These are phyloP conservation scores for Phytopythium aichiense DNA, from an alignment of 352 stramenopile species.

Conservation along the genomic window DNA sequence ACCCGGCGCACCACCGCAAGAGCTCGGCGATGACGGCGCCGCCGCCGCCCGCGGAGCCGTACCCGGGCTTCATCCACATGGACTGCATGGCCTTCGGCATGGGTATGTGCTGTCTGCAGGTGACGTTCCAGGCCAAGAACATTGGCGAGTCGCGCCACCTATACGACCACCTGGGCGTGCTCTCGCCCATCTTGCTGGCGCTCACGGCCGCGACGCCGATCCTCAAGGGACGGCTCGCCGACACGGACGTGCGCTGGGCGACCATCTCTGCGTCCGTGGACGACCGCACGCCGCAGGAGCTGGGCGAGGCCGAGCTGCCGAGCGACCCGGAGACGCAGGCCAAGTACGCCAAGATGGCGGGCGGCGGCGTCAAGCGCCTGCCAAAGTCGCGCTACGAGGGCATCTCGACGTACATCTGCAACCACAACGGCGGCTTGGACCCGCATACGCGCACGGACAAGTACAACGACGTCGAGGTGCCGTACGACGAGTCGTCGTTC, in stretches of 20 bases:
- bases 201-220: slow-evolving; percentile 98
- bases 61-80: slow-evolving; percentile 96
- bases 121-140: slow-evolving; percentile 98
- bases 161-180: slow-evolving; percentile 99
- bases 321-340: slow-evolving; percentile 43
- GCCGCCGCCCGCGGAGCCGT: slow-evolving; percentile 65
- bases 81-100: slow-evolving; percentile 99
- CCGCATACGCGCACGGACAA: slow-evolving; percentile 71
- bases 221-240: slow-evolving; percentile 91
- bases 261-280: slow-evolving; percentile 98
- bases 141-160: slow-evolving; percentile 98
- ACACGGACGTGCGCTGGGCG: slow-evolving; percentile 93
- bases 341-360: slow-evolving; percentile 91
- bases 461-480: slow-evolving; percentile 95
- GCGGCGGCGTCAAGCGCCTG: slow-evolving; percentile 89
- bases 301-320: slow-evolving; percentile 36
- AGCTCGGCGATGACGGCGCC: slow-evolving; percentile 37
- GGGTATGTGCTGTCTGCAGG: slow-evolving; percentile 99
- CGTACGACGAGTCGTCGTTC: slow-evolving; percentile 94
- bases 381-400: slow-evolving; percentile 95
- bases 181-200: slow-evolving; percentile 98
- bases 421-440: slow-evolving; percentile 84
- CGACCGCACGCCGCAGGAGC: slow-evolving; percentile 87
- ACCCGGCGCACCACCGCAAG: slow-evolving; percentile 34
- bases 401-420: slow-evolving; percentile 89